Evolutionary conservation across 345 rosid species (phyloP).

Genomic region (Diplotaxis tenuifolia): DNA sequence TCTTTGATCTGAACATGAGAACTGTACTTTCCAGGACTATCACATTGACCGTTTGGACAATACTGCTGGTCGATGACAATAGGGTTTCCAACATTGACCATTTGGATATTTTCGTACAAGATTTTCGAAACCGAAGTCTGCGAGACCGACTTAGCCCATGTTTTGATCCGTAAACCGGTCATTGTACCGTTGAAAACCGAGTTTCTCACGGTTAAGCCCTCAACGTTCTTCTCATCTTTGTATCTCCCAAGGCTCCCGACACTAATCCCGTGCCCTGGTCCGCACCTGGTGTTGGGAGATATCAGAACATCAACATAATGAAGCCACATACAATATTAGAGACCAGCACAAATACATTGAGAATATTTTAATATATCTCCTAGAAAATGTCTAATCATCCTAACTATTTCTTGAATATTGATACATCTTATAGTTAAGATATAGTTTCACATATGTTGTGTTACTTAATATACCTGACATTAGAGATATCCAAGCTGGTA

Average conservation of each 20-base stretch:
- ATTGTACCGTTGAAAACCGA: slow-evolving; percentile 28
- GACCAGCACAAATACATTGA: neutral
- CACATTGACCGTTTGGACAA: slow-evolving; percentile 31
- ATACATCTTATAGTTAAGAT: too few species aligned
- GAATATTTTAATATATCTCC: too few species aligned
- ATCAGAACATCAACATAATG: neutral
- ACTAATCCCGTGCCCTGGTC: slow-evolving; percentile 40
- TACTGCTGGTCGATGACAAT: slow-evolving; percentile 34
- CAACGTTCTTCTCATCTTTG: neutral
- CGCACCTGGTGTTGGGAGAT: slow-evolving; percentile 12
- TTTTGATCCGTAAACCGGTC: slow-evolving; percentile 30
- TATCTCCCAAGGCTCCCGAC: slow-evolving; percentile 31
- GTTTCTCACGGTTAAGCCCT: slow-evolving; percentile 22
- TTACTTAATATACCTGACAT: slow-evolving; percentile 19
- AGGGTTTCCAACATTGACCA: slow-evolving; percentile 31
- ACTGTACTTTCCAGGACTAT: slow-evolving; percentile 9
- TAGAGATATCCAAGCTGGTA: slow-evolving; percentile 12
- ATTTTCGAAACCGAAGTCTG: slow-evolving; percentile 19
- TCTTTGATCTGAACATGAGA: slow-evolving; percentile 41
- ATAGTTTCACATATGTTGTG: too few species aligned
- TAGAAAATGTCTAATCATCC: too few species aligned
- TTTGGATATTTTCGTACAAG: slow-evolving; percentile 28
- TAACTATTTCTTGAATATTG: too few species aligned
- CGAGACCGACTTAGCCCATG: slow-evolving; percentile 22
- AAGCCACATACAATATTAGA: neutral